Conservation (phyloP, 2,329 filamentous ascomycete genomes). For the Aspergillus fumigatiaffinis region DNA sequence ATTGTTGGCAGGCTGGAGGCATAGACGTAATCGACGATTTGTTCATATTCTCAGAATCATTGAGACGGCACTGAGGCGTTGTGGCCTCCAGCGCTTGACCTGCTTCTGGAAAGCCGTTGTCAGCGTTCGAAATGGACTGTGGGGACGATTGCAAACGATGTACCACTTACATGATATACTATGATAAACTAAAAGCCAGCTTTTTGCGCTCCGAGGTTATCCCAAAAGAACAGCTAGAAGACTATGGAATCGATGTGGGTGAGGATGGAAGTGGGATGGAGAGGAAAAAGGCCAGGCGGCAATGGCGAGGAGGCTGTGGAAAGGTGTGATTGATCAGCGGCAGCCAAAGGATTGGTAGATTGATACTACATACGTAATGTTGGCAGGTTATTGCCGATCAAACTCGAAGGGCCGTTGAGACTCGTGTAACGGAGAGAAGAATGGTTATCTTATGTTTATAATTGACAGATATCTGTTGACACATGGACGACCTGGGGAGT, state of each 20-base stretch:
- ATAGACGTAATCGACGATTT: not conserved
- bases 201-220: not conserved
- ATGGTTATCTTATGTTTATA: not conserved
- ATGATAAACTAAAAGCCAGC: not conserved
- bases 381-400: not conserved
- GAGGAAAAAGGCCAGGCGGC: not conserved
- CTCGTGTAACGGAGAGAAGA: not conserved
- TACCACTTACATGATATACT: not conserved
- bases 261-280: conserved; percentile 1
- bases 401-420: not conserved
- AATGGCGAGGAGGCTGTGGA: not conserved
- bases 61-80: conserved; percentile 13
- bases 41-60: conserved; percentile 18
- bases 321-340: not conserved
- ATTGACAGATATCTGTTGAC: not conserved
- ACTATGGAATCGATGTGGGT: not conserved
- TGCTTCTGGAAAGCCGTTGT: not conserved
- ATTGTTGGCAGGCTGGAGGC: not conserved
- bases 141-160: not conserved
- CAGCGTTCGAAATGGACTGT: not conserved
- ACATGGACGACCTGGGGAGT: too few species aligned
- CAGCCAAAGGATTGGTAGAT: not conserved
- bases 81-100: conserved; percentile 12
- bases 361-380: not conserved
- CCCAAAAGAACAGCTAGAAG: not conserved